Evolutionary conservation across 257 asterid genomes (phyloP).

Genomic region (Solanum verrucosum): DNA sequence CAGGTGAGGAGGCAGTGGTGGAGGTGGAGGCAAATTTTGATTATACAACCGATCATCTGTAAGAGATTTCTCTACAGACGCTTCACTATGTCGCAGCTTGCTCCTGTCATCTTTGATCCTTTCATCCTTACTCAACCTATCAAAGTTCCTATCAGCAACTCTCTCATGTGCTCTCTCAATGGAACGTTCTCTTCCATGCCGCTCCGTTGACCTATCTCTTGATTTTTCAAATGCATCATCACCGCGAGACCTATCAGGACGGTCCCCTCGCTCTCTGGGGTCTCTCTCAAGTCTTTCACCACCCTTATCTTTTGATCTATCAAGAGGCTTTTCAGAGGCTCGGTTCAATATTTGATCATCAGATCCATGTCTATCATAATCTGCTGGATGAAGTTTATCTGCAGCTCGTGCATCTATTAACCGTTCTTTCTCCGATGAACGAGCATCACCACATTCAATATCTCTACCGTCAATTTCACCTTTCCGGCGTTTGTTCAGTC

Average conservation of each 20-base stretch:
- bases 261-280: slow-evolving; percentile 61
- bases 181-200: slow-evolving; percentile 89
- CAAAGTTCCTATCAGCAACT: slow-evolving; percentile 66
- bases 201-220: slow-evolving; percentile 82
- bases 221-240: slow-evolving; percentile 63
- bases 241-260: slow-evolving; percentile 68
- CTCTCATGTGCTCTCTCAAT: slow-evolving; percentile 73
- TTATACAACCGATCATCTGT: slow-evolving; percentile 71
- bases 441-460: slow-evolving; percentile 47
- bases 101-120: slow-evolving; percentile 73
- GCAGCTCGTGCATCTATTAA: slow-evolving; percentile 36
- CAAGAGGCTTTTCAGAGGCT: slow-evolving; percentile 46
- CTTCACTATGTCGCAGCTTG: slow-evolving; percentile 52
- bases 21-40: slow-evolving; percentile 93
- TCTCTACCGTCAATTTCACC: slow-evolving; percentile 73
- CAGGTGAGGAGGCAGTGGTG: slow-evolving; percentile 88
- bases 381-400: slow-evolving; percentile 44
- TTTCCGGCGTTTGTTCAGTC: slow-evolving; percentile 78
- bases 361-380: slow-evolving; percentile 43
- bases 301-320: slow-evolving; percentile 75
- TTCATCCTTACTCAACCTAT: slow-evolving; percentile 71
- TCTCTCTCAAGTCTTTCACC: slow-evolving; percentile 83
- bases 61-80: slow-evolving; percentile 54
- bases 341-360: slow-evolving; percentile 54
- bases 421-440: slow-evolving; percentile 70